A percentile compares a stretch with the other conserved stretches of the same genome.
These are phyloP conservation scores for Xylaria sp. DNA, from an alignment of 2,329 filamentous ascomycete genomes.

Conservation along the genomic window DNA sequence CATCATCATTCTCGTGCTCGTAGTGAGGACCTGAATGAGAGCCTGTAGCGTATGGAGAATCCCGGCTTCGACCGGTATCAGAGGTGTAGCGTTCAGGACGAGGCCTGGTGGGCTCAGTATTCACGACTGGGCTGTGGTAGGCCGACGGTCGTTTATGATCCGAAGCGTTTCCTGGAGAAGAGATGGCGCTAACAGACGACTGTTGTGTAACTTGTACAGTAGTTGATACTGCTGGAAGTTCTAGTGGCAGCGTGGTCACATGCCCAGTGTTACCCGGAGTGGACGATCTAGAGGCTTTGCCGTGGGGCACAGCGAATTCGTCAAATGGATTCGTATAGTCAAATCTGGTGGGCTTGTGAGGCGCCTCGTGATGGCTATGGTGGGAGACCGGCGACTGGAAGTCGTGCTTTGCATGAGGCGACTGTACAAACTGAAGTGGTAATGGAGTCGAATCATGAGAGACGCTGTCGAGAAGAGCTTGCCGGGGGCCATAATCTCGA, in stretches of 20 bases:
- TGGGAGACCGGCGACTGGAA: conserved; percentile 39
- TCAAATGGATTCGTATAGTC: conserved; percentile 50
- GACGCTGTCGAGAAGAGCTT: conserved; percentile 27
- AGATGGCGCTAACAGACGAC: conserved; percentile 43
- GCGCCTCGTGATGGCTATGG: conserved; percentile 35
- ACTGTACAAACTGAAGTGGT: conserved; percentile 36
- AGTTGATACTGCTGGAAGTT: conserved; percentile 42
- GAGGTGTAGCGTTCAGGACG: conserved; percentile 41
- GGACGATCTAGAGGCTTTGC: conserved; percentile 49
- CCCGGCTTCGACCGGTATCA: conserved; percentile 30
- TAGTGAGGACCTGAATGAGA: conserved; percentile 22
- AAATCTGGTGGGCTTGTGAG: conserved; percentile 40
- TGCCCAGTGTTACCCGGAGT: conserved; percentile 40
- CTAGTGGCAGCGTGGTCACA: conserved; percentile 37
- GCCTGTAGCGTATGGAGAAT: conserved; percentile 15
- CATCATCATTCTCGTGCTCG: conserved; percentile 24
- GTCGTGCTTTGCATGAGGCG: conserved; percentile 37
- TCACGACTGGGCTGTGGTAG: conserved; percentile 52
- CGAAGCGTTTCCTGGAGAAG: conserved; percentile 39
- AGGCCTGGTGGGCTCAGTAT: conserved; percentile 49
- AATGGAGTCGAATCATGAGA: conserved; percentile 38
- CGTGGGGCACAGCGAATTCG: conserved; percentile 51
- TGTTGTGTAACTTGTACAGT: conserved; percentile 60
- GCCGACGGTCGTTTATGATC: conserved; percentile 34
- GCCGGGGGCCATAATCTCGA: conserved; percentile 35